phyloP scores from a whole-genome alignment of 805 yeast genomes.

The Candida berthetii region DNA sequence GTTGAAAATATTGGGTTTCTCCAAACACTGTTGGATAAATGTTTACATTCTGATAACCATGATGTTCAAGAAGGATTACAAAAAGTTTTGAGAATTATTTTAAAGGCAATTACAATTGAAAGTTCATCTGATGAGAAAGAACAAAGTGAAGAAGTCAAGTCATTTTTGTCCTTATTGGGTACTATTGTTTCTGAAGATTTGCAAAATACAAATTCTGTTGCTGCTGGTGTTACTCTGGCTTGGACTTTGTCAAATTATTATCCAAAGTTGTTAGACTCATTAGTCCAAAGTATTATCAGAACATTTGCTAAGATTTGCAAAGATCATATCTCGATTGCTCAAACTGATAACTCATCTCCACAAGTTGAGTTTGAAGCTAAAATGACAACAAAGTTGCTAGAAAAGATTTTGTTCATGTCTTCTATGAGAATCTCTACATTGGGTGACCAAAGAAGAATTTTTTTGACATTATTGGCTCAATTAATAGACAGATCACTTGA shows the following conservation, averaged over 20 bases:
- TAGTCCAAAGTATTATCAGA: slow-evolving; percentile 73
- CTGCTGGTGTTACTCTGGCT: slow-evolving; percentile 79
- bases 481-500: slow-evolving; percentile 85
- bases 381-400: slow-evolving; percentile 71
- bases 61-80: slow-evolving; percentile 84
- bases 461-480: slow-evolving; percentile 80
- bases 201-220: slow-evolving; percentile 63
- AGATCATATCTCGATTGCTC: slow-evolving; percentile 66
- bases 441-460: slow-evolving; percentile 91
- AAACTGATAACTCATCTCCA: slow-evolving; percentile 27
- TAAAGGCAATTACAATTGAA: slow-evolving; percentile 56
- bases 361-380: slow-evolving; percentile 65
- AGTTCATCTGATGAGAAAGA: slow-evolving; percentile 40
- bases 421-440: slow-evolving; percentile 77
- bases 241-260: slow-evolving; percentile 76
- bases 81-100: slow-evolving; percentile 62
- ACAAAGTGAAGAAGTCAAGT: slow-evolving; percentile 54
- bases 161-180: slow-evolving; percentile 54
- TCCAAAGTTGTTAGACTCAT: slow-evolving; percentile 68
- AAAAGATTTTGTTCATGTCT: slow-evolving; percentile 69
- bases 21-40: slow-evolving; percentile 70
- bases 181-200: slow-evolving; percentile 77
- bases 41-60: slow-evolving; percentile 75
- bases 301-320: slow-evolving; percentile 86
- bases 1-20: slow-evolving; percentile 61